These are phyloP conservation scores for Escallonia herrerae DNA, from an alignment of 129 eudicot species.

Conservation along the genomic window DNA sequence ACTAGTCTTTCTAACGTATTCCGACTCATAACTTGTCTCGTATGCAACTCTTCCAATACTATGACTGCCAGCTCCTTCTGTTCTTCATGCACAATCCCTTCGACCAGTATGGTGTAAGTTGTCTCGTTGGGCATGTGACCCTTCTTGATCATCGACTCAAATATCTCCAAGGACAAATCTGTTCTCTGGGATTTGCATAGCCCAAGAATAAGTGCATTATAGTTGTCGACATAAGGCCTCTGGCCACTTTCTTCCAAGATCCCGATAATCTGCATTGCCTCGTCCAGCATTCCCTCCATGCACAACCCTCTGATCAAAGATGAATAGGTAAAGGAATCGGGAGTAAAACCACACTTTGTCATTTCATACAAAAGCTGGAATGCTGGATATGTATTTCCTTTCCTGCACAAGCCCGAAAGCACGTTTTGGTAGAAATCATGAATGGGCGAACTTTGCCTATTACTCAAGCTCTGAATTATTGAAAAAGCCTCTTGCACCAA, in stretches of 20 bases:
- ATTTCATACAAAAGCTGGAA: slow-evolving; percentile 69
- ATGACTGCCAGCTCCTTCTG: slow-evolving; percentile 58
- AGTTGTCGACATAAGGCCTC: slow-evolving; percentile 59
- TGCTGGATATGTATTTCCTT: slow-evolving; percentile 73
- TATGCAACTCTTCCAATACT: slow-evolving; percentile 52
- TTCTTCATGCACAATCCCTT: slow-evolving; percentile 64
- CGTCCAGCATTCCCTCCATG: slow-evolving; percentile 58
- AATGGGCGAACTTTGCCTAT: slow-evolving; percentile 36
- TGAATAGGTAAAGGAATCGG: slow-evolving; percentile 61
- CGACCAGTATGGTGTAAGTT: slow-evolving; percentile 72
- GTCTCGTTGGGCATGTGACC: slow-evolving; percentile 72
- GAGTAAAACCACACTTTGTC: slow-evolving; percentile 58
- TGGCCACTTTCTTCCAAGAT: slow-evolving; percentile 60
- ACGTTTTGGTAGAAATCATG: slow-evolving; percentile 56
- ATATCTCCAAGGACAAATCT: slow-evolving; percentile 57
- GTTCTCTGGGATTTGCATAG: slow-evolving; percentile 67
- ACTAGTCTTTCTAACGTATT: slow-evolving; percentile 62
- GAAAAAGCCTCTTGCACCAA: slow-evolving; percentile 78
- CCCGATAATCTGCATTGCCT: slow-evolving; percentile 49
- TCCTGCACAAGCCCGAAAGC: slow-evolving; percentile 59
- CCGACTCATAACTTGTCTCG: slow-evolving; percentile 40
- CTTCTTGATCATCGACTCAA: slow-evolving; percentile 56
- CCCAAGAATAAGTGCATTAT: slow-evolving; percentile 66
- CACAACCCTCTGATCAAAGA: slow-evolving; percentile 78
- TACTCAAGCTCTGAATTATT: slow-evolving; percentile 50